Evolutionary conservation across 768 basidiomycete species (phyloP).

Genomic region (Suillus plorans): DNA sequence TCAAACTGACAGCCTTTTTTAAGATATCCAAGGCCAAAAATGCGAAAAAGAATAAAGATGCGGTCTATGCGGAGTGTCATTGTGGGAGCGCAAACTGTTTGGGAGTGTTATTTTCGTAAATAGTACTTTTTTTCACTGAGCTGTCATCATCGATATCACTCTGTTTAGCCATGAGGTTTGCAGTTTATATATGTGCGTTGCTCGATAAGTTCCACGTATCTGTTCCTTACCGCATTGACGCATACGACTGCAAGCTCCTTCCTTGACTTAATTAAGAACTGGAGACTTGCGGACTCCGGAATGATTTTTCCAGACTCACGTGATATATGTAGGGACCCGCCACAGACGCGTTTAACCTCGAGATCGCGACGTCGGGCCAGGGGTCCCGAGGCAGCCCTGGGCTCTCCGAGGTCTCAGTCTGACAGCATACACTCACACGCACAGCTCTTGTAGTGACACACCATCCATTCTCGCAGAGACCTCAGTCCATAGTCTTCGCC

Average conservation of each 20-base stretch:
- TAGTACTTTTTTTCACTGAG: background rate
- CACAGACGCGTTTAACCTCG: background rate
- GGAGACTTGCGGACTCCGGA: background rate
- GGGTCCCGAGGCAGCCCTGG: too few relatives aligned
- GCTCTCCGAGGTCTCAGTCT: too few relatives aligned
- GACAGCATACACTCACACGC: too few relatives aligned
- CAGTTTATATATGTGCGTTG: background rate
- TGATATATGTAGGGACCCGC: background rate
- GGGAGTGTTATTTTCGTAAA: slow-evolving; percentile 35
- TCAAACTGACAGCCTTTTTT: slow-evolving; percentile 1
- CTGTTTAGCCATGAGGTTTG: background rate
- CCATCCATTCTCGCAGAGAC: too few relatives aligned
- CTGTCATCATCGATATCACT: background rate
- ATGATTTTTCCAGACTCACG: background rate
- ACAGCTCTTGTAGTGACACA: too few relatives aligned
- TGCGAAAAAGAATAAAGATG: slow-evolving; percentile 29
- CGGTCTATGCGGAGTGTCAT: slow-evolving; percentile 47
- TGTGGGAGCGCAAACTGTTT: slow-evolving; percentile 56
- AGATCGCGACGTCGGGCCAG: background rate
- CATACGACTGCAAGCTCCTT: background rate
- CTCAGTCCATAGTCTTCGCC: too few relatives aligned
- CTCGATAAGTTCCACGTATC: background rate
- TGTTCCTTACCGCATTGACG: background rate
- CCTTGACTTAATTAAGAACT: background rate
- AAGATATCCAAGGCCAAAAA: background rate